Evolutionary conservation across 768 basidiomycete species (phyloP).

Genomic region (Pleurotus eryngii): DNA sequence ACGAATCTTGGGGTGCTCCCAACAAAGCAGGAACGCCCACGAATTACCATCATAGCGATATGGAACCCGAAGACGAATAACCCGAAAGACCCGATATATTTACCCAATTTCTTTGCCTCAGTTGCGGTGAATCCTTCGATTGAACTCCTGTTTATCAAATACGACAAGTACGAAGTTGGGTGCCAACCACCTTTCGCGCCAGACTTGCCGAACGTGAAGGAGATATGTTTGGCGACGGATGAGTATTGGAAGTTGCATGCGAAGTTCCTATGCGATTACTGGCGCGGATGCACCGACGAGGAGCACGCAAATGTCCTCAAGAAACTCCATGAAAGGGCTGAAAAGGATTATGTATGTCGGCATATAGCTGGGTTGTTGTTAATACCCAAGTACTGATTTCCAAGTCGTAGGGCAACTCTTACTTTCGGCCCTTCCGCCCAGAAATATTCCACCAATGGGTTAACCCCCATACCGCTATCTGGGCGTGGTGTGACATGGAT

Average conservation of each 20-base stretch:
- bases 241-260: conserved; percentile 4
- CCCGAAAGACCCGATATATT: conserved; percentile 2
- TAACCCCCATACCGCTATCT: conserved; percentile 7
- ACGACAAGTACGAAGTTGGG: conserved; percentile 2
- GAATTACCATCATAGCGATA: conserved; percentile 2
- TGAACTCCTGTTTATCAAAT: conserved; percentile 8
- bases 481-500: conserved; percentile 13
- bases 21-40: no score
- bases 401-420: conserved; percentile 1
- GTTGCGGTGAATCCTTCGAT: conserved; percentile 8
- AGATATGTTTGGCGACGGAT: conserved; percentile 2
- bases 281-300: conserved; percentile 1
- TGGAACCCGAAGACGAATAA: not conserved
- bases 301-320: not conserved
- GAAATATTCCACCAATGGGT: conserved; percentile 9
- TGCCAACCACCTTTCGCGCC: not conserved
- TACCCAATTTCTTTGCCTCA: conserved; percentile 10
- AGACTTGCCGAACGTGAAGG: not conserved
- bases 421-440: conserved; percentile 5
- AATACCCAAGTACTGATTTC: not conserved
- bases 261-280: conserved; percentile 7
- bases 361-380: not conserved
- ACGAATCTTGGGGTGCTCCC: no score
- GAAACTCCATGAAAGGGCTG: not conserved
- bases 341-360: not conserved